Percentiles rank a stretch among this genome's conserved stretches.
Evolutionary conservation across 2,329 filamentous ascomycete species (phyloP).

Genomic region (Escovopsis weberi): DNA sequence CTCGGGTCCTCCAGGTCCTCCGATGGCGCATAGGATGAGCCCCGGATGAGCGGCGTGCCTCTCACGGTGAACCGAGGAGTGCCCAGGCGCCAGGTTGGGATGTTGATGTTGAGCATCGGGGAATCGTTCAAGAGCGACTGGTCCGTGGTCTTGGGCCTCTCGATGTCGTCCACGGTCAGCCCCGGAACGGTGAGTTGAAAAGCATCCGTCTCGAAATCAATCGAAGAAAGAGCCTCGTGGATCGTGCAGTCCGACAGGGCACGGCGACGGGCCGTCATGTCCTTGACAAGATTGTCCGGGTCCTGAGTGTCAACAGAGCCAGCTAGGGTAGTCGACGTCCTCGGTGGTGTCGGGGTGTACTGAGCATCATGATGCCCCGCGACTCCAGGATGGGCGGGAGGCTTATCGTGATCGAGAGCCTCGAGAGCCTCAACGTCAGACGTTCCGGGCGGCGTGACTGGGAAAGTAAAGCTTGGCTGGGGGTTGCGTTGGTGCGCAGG

Average conservation of each 20-base stretch:
- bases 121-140: conserved; percentile 30
- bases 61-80: conserved; percentile 64
- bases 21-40: conserved; percentile 64
- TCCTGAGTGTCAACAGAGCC: conserved; percentile 21
- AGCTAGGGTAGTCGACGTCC: conserved; percentile 2
- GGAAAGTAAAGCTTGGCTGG: conserved; percentile 45
- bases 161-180: conserved; percentile 36
- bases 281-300: conserved; percentile 9
- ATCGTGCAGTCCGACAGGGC: conserved; percentile 66
- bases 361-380: conserved; percentile 17
- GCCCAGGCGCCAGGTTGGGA: conserved; percentile 74
- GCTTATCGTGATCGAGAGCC: conserved; percentile 19
- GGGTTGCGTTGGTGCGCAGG: conserved; percentile 47
- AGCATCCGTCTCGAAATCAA: conserved; percentile 46
- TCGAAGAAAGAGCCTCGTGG: conserved; percentile 43
- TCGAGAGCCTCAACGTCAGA: conserved; percentile 37
- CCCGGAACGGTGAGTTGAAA: conserved; percentile 73
- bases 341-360: conserved; percentile 25
- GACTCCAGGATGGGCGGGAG: conserved; percentile 9
- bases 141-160: conserved; percentile 48
- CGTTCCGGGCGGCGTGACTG: conserved; percentile 44
- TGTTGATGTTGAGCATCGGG: conserved; percentile 55
- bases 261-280: conserved; percentile 34
- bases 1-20: conserved; percentile 53
- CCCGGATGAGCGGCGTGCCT: conserved; percentile 64